These are phyloP conservation scores for Fusarium mundagurra DNA, from an alignment of 2,329 filamentous ascomycete genomes.

Conservation along the genomic window DNA sequence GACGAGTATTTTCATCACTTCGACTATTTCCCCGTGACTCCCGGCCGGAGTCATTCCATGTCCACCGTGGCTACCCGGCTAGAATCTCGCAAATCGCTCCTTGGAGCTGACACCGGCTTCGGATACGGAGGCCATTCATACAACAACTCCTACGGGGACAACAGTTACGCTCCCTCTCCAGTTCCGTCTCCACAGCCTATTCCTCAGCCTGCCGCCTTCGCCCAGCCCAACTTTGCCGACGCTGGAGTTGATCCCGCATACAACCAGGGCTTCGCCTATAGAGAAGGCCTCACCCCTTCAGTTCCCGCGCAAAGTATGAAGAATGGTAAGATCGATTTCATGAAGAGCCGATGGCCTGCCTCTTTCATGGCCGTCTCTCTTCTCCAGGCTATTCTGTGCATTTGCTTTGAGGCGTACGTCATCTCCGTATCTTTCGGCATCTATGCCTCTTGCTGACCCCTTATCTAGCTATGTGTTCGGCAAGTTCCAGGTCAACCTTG, in stretches of 20 bases:
- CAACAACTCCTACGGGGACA: slow-evolving; percentile 46
- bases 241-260: slow-evolving; percentile 44
- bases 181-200: slow-evolving; percentile 30
- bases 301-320: slow-evolving; percentile 46
- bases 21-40: slow-evolving; percentile 45
- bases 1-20: slow-evolving; percentile 20
- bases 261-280: slow-evolving; percentile 51
- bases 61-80: slow-evolving; percentile 53
- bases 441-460: slow-evolving; percentile 22
- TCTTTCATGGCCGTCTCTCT: slow-evolving; percentile 79
- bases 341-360: slow-evolving; percentile 89
- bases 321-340: slow-evolving; percentile 69
- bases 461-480: slow-evolving; percentile 83
- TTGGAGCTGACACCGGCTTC: slow-evolving; percentile 52
- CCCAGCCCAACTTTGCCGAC: slow-evolving; percentile 46
- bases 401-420: slow-evolving; percentile 87
- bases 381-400: slow-evolving; percentile 80
- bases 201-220: slow-evolving; percentile 33
- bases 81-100: slow-evolving; percentile 54
- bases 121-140: slow-evolving; percentile 49
- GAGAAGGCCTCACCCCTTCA: slow-evolving; percentile 50
- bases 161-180: slow-evolving; percentile 31
- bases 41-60: slow-evolving; percentile 48
- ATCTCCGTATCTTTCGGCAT: not conserved
- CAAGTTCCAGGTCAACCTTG: slow-evolving; percentile 76